phyloP scores from a whole-genome alignment of 257 asterid genomes.

The Solanum appendiculatum region DNA sequence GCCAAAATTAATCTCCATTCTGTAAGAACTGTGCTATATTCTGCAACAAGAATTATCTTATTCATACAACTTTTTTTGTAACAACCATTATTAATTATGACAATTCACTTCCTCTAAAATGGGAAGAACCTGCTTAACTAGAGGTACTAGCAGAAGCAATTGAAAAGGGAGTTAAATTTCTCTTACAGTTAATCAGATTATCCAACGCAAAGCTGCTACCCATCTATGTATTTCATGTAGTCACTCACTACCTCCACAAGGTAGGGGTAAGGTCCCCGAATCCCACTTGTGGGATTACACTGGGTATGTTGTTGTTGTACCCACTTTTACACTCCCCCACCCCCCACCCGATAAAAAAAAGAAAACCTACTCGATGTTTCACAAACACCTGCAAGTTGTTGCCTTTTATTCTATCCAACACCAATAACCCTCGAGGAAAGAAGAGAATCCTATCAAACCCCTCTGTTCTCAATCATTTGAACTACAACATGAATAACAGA shows the following conservation, averaged over 20 bases:
- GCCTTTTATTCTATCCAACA: not conserved
- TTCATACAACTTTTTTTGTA: not conserved
- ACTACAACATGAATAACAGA: not conserved
- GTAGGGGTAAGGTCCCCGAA: not conserved
- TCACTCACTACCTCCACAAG: not conserved
- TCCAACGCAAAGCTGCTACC: not conserved
- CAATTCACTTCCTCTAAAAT: not conserved
- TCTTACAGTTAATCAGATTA: not conserved
- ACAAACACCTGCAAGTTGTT: not conserved
- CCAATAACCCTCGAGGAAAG: not conserved
- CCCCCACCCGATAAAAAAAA: not conserved
- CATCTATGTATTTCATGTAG: not conserved
- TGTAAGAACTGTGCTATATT: not conserved
- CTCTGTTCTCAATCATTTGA: not conserved
- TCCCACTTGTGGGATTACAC: not conserved
- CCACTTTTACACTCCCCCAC: not conserved
- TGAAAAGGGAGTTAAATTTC: not conserved
- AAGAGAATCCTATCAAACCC: not conserved
- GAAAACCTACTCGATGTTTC: not conserved
- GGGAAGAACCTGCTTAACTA: not conserved
- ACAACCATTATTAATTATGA: not conserved
- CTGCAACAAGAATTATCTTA: not conserved
- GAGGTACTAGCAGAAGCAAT: not conserved
- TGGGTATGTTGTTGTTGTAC: not conserved
- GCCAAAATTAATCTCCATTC: not conserved